Evolutionary conservation across 2,329 filamentous ascomycete genomes (phyloP).

Genomic region (Colletotrichum eleusines): DNA sequence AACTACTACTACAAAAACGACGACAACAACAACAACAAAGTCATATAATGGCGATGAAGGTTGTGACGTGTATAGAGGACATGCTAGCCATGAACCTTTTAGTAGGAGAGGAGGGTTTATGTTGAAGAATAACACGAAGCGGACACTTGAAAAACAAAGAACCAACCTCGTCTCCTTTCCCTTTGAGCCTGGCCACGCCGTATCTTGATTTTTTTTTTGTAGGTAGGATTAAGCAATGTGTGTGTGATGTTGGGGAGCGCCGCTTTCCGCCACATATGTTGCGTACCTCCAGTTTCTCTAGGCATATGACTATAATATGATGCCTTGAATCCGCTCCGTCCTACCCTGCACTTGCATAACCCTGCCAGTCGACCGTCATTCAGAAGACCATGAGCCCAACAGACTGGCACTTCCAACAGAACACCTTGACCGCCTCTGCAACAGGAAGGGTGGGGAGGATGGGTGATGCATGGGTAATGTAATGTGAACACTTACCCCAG

Average conservation of each 20-base stretch:
- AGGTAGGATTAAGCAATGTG: neutral
- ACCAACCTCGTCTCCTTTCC: neutral
- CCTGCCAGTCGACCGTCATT: neutral
- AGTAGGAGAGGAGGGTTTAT: neutral
- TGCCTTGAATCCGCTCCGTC: neutral
- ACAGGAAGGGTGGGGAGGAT: neutral
- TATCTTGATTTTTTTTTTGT: neutral
- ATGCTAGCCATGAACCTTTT: neutral
- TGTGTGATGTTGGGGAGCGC: neutral
- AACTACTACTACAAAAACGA: too few relatives aligned
- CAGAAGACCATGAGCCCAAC: neutral
- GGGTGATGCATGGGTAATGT: neutral
- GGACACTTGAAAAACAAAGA: neutral
- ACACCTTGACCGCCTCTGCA: constrained; percentile 1
- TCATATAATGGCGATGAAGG: neutral
- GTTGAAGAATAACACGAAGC: neutral
- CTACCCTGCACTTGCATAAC: neutral
- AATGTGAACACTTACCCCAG: neutral
- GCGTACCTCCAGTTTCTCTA: neutral
- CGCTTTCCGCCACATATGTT: neutral
- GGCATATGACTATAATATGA: neutral
- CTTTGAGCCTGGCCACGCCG: neutral
- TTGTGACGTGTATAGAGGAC: neutral
- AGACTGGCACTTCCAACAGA: neutral
- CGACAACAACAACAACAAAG: too few relatives aligned